A percentile compares a stretch with the other conserved stretches of the same genome.
phyloP scores from a whole-genome alignment of 306 rosid species.

The Castanea sativa region DNA sequence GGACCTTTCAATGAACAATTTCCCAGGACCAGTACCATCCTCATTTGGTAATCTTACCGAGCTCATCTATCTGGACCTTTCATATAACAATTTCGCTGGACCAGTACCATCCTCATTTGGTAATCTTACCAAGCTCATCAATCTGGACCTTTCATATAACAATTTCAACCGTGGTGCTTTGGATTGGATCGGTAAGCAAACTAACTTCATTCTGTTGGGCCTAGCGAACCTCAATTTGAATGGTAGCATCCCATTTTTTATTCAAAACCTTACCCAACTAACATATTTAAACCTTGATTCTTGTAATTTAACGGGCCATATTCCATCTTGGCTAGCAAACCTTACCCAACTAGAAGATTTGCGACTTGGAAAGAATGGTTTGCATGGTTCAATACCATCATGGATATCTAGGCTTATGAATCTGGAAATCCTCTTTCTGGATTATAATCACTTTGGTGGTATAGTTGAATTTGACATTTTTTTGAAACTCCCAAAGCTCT shows the following conservation, averaged over 20 bases:
- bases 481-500: too few species aligned
- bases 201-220: too few species aligned
- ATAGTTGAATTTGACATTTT: background rate
- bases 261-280: too few species aligned
- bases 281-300: too few species aligned
- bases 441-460: background rate
- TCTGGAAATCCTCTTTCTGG: fast-evolving
- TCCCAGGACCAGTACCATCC: too few species aligned
- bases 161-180: too few species aligned
- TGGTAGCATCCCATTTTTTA: too few species aligned
- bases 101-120: background rate
- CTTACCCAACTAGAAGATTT: background rate
- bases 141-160: too few species aligned
- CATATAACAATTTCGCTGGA: background rate
- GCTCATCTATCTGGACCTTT: fast-evolving
- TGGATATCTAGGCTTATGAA: background rate
- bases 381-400: background rate
- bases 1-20: fast-evolving
- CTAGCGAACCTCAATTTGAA: too few species aligned
- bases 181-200: too few species aligned
- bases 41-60: background rate
- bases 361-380: fast-evolving
- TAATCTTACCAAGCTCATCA: too few species aligned
- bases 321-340: constrained; percentile 15
- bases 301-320: background rate